These are phyloP conservation scores for Stellera chamaejasme DNA, from an alignment of 345 rosid genomes.

Conservation along the genomic window DNA sequence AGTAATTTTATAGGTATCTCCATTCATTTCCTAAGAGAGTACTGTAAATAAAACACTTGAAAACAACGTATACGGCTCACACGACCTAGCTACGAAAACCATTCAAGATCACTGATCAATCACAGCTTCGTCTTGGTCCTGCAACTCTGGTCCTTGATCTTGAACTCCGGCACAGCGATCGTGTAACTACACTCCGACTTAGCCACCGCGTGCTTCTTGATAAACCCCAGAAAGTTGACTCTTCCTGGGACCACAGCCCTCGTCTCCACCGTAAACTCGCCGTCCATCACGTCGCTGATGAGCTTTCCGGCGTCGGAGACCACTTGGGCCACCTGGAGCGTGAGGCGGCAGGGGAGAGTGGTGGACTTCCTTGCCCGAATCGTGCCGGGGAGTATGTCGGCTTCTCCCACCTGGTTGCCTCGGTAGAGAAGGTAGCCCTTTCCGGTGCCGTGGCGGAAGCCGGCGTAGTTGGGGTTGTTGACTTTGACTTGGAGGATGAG, in stretches of 20 bases:
- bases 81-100: too few species aligned
- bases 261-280: constrained; percentile 26
- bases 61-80: too few species aligned
- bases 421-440: constrained; percentile 20
- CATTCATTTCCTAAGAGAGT: too few species aligned
- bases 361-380: constrained; percentile 23
- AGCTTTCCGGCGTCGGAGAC: constrained; percentile 11
- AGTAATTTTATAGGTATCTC: too few species aligned
- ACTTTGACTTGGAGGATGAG: constrained; percentile 24
- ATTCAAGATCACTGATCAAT: not conserved
- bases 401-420: constrained; percentile 28
- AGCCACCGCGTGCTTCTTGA: constrained; percentile 29
- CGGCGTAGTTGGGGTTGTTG: constrained; percentile 30
- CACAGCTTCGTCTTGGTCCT: constrained; percentile 25
- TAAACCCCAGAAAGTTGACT: constrained; percentile 22
- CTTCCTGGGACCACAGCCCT: constrained; percentile 36
- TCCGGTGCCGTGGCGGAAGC: constrained; percentile 36
- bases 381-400: constrained; percentile 24
- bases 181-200: constrained; percentile 24
- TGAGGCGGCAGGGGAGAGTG: constrained; percentile 19
- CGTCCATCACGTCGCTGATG: constrained; percentile 22
- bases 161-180: constrained; percentile 19
- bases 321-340: constrained; percentile 23
- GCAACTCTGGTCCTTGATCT: constrained; percentile 28
- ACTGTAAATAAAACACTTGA: too few species aligned